These are phyloP conservation scores for Pholiota adiposa DNA, from an alignment of 1,284 basidiomycete genomes.

Conservation along the genomic window DNA sequence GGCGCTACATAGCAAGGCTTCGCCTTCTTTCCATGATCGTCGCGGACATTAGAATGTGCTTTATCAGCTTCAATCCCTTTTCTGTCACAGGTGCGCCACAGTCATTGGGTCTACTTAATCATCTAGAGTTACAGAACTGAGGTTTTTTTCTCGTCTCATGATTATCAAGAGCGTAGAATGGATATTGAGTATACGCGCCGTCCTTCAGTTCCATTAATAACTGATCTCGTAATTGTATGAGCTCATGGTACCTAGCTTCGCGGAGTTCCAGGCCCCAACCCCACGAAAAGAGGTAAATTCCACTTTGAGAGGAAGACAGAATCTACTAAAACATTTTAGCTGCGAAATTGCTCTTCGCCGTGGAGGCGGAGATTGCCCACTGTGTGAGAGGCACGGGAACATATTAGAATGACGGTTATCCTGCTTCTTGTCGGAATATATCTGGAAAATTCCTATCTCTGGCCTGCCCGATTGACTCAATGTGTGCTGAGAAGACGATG, in stretches of 20 bases:
- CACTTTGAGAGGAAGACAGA: background rate
- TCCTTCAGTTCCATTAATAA: background rate
- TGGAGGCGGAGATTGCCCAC: background rate
- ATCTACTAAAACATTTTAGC: background rate
- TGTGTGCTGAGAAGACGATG: background rate
- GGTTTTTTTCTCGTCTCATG: background rate
- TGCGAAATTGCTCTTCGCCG: background rate
- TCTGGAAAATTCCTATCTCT: conserved; percentile 3
- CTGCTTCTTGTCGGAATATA: background rate
- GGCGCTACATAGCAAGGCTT: background rate
- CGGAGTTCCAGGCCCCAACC: background rate
- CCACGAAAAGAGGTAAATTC: background rate
- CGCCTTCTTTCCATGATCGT: conserved; percentile 3
- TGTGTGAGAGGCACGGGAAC: background rate
- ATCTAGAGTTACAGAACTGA: background rate
- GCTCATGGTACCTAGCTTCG: conserved; percentile 7
- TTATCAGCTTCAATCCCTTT: background rate
- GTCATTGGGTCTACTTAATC: background rate
- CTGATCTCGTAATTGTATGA: background rate
- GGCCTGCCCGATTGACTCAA: background rate
- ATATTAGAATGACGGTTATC: background rate
- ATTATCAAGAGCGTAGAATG: background rate
- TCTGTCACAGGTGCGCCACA: background rate
- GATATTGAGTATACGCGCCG: background rate
- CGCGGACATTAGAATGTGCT: background rate